Conservation (phyloP, 2,329 filamentous ascomycete genomes). For the Aspergillus sp. region DNA sequence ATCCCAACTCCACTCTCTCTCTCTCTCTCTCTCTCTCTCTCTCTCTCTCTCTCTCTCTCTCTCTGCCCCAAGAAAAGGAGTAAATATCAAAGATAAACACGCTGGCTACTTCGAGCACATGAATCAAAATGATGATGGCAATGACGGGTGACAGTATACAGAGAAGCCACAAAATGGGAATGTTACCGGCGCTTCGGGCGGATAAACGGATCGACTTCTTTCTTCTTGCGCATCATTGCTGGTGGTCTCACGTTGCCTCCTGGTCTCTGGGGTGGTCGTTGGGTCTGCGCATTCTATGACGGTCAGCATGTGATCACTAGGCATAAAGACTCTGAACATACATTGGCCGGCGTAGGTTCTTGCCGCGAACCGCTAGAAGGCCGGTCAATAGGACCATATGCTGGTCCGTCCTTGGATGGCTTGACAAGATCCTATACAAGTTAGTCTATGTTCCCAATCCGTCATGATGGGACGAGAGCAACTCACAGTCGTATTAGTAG, state of each 20-base stretch:
- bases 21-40: too few relatives aligned
- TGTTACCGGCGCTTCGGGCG: constrained; percentile 30
- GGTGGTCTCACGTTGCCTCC: constrained; percentile 17
- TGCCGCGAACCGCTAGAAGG: constrained; percentile 8
- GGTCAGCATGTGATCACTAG: neutral
- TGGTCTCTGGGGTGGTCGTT: constrained; percentile 7
- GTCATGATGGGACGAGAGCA: neutral
- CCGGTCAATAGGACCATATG: constrained; percentile 17
- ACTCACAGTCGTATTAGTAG: constrained; percentile 12
- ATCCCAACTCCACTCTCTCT: too few relatives aligned
- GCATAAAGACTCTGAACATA: constrained; percentile 8
- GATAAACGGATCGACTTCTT: constrained; percentile 35
- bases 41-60: neutral
- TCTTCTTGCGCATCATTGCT: constrained; percentile 31
- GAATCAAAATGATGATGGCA: too few relatives aligned
- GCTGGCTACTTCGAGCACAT: too few relatives aligned
- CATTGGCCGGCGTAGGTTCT: constrained; percentile 7
- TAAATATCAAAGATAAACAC: neutral
- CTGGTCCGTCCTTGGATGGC: constrained; percentile 31
- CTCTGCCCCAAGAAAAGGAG: neutral
- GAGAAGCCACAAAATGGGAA: neutral
- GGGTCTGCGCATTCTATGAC: constrained; percentile 7
- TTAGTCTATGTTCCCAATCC: constrained; percentile 1
- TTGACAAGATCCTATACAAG: constrained; percentile 28
- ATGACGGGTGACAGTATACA: neutral